Base-by-base conservation (phyloP, 352 stramenopile species). In the Pythium oligandrum region DNA sequence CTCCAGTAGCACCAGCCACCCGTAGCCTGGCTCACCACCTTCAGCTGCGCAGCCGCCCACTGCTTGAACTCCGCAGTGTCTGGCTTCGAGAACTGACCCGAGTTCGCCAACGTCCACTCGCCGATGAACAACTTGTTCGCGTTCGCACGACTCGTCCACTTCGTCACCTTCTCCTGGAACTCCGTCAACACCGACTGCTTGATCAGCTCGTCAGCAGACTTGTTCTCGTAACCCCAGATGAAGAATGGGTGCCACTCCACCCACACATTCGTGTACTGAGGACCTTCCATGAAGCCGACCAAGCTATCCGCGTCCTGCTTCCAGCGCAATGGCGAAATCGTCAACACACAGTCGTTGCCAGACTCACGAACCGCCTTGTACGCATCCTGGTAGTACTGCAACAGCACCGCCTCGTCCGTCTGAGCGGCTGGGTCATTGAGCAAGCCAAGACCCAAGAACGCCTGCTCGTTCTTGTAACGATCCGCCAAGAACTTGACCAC, bases 331-430 rank as follows among this genome's bases (percentile, higher is more conserved):
- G n/a, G n/a, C n/a, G n/a, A n/a, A n/a, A n/a, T n/a, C 26, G 44
- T 49, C 39, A 73, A 30, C 26, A 73, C 48, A 17, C 65, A 73
- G 48, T 67, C 61, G 48, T n/a, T n/a, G n/a, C n/a, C n/a, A n/a
- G n/a, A n/a, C n/a, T n/a, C n/a, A n/a, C n/a, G n/a, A n/a, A n/a
- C n/a, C n/a, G n/a, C n/a, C n/a, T n/a, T n/a, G 49, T 61, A 61
- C 42, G 36, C 35, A 31, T 33, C 9, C 3, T 39, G 3, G 40
- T 61, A 61, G 44, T 57, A 61, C 40, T 57, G 48, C 6, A 12
- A 5, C 48, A 54, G 32, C 35, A 46, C 48, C 33, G n/a, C 39
- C 4, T 42, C 35, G 32, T 52, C 47, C 8, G 35, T 42, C 8
- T 31, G 33, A 45, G 33, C 48, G 4, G 48, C 38, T 4, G 51